phyloP scores from a whole-genome alignment of 805 yeast genomes.

The Spathaspora sp. region DNA sequence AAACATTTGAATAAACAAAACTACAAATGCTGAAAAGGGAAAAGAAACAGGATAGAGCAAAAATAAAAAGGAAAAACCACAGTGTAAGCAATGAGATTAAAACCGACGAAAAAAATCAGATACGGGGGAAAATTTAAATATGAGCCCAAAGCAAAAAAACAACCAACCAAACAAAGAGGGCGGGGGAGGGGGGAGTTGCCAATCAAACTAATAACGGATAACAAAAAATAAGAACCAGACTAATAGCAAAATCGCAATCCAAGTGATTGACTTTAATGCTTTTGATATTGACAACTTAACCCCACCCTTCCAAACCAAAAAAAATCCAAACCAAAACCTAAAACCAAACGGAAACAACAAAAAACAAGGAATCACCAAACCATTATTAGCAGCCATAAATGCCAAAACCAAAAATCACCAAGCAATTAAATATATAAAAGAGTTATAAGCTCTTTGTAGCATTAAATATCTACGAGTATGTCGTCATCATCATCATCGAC shows the following conservation, averaged over 20 bases:
- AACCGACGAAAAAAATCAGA: not conserved
- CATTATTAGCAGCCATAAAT: not conserved
- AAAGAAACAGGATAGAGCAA: not conserved
- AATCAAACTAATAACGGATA: not conserved
- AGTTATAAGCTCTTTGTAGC: not conserved
- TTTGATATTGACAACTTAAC: too few relatives aligned
- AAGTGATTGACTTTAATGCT: too few relatives aligned
- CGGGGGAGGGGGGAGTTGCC: not conserved
- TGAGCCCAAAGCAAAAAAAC: not conserved
- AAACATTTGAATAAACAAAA: not conserved
- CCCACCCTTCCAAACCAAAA: not conserved
- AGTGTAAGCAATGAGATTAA: not conserved
- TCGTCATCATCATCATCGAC: conserved; percentile 17
- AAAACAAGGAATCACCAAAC: not conserved
- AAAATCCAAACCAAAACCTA: not conserved
- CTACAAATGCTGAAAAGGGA: not conserved
- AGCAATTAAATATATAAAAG: not conserved
- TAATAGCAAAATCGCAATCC: not conserved
- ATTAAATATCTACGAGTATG: conserved; percentile 16
- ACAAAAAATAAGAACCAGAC: not conserved
- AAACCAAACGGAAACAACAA: not conserved
- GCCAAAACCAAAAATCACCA: not conserved
- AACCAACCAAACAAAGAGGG: not conserved
- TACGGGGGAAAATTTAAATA: not conserved
- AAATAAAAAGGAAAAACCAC: not conserved